phyloP scores from a whole-genome alignment of 441 rosid species.

The Aleurites moluccanus region DNA sequence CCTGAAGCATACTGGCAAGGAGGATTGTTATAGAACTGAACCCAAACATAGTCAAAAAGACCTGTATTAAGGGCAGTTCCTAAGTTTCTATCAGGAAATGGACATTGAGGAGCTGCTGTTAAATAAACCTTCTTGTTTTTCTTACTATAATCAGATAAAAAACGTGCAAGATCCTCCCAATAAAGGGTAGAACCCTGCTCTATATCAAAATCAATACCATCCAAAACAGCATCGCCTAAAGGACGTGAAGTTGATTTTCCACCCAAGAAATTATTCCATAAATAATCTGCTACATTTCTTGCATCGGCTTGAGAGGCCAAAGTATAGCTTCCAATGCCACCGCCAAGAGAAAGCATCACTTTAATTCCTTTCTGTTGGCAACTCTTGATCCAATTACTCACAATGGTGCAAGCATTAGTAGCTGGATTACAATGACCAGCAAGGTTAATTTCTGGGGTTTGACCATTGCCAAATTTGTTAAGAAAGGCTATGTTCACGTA shows the following conservation, averaged over 20 bases:
- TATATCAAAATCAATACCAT: constrained; percentile 47
- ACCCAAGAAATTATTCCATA: constrained; percentile 44
- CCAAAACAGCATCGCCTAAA: constrained; percentile 34
- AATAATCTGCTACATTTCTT: constrained; percentile 33
- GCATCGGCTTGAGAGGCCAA: constrained; percentile 37
- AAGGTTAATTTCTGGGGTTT: constrained; percentile 40
- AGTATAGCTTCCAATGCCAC: constrained; percentile 34
- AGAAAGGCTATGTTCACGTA: constrained; percentile 45
- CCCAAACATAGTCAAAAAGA: constrained; percentile 48
- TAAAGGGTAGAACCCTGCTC: constrained; percentile 34
- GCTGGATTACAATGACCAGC: constrained; percentile 44
- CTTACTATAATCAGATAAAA: constrained; percentile 26
- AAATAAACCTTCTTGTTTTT: constrained; percentile 37
- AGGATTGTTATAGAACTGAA: constrained; percentile 56
- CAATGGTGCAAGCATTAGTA: constrained; percentile 25
- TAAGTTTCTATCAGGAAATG: constrained; percentile 40
- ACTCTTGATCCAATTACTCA: constrained; percentile 31
- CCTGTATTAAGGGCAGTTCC: constrained; percentile 48
- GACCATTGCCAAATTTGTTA: constrained; percentile 37
- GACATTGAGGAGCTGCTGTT: constrained; percentile 48
- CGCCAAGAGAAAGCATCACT: constrained; percentile 45
- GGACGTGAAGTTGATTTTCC: constrained; percentile 44
- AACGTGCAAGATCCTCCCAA: constrained; percentile 40
- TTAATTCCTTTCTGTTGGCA: constrained; percentile 40
- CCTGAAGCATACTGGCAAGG: constrained; percentile 42